phyloP scores from a whole-genome alignment of 352 stramenopile species.

The Pythium myriotylum region DNA sequence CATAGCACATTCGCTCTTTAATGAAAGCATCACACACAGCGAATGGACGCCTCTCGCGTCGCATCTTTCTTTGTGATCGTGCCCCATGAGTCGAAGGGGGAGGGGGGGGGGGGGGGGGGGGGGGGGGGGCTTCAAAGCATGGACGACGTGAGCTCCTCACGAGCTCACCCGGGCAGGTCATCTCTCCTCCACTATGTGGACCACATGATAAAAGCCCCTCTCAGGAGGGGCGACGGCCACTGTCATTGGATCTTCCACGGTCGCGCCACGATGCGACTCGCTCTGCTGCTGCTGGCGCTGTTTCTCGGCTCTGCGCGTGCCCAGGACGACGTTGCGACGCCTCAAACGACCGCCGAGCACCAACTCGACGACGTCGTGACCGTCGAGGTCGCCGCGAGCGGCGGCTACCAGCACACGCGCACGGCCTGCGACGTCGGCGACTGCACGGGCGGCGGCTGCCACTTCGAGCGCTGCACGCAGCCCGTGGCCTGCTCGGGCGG shows the following conservation, averaged over 20 bases:
- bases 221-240: not conserved
- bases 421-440: slow-evolving; percentile 42
- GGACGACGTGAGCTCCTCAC: no score
- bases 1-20: no score
- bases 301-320: not conserved
- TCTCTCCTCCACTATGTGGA: not conserved
- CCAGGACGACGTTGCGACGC: not conserved
- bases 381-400: not conserved
- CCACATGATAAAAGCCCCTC: not conserved
- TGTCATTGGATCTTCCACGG: slow-evolving; percentile 1
- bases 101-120: no score
- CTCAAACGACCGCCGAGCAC: not conserved
- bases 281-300: slow-evolving; percentile 4
- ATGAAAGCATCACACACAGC: slow-evolving; percentile 10
- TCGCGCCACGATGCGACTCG: not conserved
- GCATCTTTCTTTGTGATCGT: no score
- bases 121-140: no score
- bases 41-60: no score
- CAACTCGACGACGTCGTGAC: slow-evolving; percentile 1
- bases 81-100: no score
- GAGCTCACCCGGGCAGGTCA: no score
- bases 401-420: slow-evolving; percentile 34
- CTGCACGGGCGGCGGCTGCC: slow-evolving; percentile 48
- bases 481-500: slow-evolving; percentile 50
- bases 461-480: slow-evolving; percentile 51